Base-by-base conservation (phyloP, 176 grass and related monocot species). In the Thalia dealbata region DNA sequence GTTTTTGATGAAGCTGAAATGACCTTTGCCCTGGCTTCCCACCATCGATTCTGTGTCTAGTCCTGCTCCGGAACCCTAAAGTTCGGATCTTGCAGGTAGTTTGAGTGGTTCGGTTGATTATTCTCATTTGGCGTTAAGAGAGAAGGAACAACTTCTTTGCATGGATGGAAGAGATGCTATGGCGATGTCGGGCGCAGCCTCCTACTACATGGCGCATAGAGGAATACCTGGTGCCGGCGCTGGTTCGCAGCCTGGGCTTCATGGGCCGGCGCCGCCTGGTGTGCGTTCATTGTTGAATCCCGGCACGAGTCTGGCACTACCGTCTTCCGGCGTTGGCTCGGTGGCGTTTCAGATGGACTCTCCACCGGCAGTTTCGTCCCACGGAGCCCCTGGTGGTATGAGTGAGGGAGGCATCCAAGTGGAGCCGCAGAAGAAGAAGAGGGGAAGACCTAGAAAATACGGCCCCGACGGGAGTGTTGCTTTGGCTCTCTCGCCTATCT, bases 381-480 rank as follows among this genome's bases (percentile, higher is more conserved):
- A 50, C 50, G 48, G 26, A 21, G 46, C 15, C 46, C 15, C 44
- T 4, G 62, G 25, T 15, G 41, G 44, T 18, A 26, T 28, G 26
- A n/a, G 75, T 19, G 48, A 64, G 21, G 50, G 75, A 15, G 50
- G 46, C 9, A 64, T 18, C 50, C 51, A 30, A 13, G 50, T 64
- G 64, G 67, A 67, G 29, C 52, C 21, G 10, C 45, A 58, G 27
- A 83, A 78, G 81, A 83, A 63, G 75, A 78, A 78, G 75, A 54
- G 67, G 54, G 81, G 71, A 22, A 72, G 82, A 50, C 71, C 79
- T 23, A 73, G 71, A 58, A 70, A 78, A 35, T 78, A 75, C 24
- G 45, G 24, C 3, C 70, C 60, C 26, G 78, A 71, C 21, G 75
- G 74, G 22, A 52, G 46, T 44, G 66, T 69, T 1, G 32, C 66